phyloP scores from a whole-genome alignment of 495 filamentous ascomycete species.

The Lophium mytilinum region DNA sequence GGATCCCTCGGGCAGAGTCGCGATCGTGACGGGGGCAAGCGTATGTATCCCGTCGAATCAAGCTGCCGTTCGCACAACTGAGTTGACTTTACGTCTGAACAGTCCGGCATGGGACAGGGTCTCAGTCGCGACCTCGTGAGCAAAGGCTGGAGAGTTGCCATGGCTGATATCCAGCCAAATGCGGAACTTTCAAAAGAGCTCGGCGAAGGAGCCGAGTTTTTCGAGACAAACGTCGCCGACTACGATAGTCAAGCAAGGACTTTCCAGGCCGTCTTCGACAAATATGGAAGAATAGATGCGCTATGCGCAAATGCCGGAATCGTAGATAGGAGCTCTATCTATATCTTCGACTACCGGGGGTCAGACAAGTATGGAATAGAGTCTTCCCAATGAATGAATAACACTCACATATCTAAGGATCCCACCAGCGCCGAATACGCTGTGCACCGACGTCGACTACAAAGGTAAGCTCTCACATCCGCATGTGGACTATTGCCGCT shows the following conservation, averaged over 20 bases:
- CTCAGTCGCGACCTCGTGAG: constrained; percentile 24
- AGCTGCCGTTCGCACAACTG: background rate
- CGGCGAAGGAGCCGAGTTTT: constrained; percentile 30
- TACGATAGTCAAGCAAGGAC: constrained; percentile 33
- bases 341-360: constrained; percentile 23
- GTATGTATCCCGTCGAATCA: constrained; percentile 9
- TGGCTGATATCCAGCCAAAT: constrained; percentile 28
- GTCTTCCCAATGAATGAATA: too few species aligned
- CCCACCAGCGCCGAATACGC: constrained; percentile 31
- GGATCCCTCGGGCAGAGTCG: constrained; percentile 18
- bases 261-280: constrained; percentile 31
- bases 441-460: constrained; percentile 36
- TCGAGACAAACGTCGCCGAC: constrained; percentile 30
- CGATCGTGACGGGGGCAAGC: constrained; percentile 30
- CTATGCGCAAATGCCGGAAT: constrained; percentile 39
- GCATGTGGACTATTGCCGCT: too few species aligned
- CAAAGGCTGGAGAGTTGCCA: constrained; percentile 29
- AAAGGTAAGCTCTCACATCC: constrained; percentile 22
- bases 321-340: constrained; percentile 31
- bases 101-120: constrained; percentile 29
- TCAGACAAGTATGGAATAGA: constrained; percentile 16
- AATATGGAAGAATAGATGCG: constrained; percentile 35
- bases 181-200: constrained; percentile 25
- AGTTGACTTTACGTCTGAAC: background rate
- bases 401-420: constrained; percentile 10